phyloP scores from a whole-genome alignment of 495 filamentous ascomycete genomes.

The Xylaria grammica region DNA sequence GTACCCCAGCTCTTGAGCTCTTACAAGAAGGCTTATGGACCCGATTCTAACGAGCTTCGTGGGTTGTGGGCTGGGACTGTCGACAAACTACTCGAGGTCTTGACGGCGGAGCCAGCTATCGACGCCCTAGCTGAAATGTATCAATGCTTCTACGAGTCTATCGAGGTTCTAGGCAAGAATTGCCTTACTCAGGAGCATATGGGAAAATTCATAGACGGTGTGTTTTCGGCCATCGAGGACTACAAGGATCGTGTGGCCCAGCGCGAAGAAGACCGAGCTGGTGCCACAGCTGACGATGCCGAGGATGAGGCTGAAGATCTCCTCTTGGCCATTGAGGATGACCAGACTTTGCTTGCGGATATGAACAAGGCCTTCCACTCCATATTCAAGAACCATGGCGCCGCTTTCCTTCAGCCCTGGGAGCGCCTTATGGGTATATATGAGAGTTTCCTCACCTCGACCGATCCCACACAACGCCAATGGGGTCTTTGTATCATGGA shows the following conservation, averaged over 20 bases:
- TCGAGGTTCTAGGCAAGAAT: conserved; percentile 88
- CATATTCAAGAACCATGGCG: conserved; percentile 94
- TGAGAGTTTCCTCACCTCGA: conserved; percentile 79
- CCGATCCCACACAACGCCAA: conserved; percentile 90
- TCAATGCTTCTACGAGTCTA: conserved; percentile 98
- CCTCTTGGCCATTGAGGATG: conserved; percentile 92
- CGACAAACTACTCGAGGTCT: conserved; percentile 88
- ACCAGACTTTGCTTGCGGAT: conserved; percentile 93
- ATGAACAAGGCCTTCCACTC: conserved; percentile 99
- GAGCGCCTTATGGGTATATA: conserved; percentile 83
- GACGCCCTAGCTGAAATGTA: conserved; percentile 99
- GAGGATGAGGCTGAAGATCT: conserved; percentile 83
- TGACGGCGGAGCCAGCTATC: conserved; percentile 92
- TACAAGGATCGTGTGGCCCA: conserved; percentile 84
- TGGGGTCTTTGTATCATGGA: conserved; percentile 99
- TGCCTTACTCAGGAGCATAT: conserved; percentile 79
- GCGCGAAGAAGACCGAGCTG: conserved; percentile 77
- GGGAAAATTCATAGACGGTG: conserved; percentile 82
- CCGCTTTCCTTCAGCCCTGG: conserved; percentile 84
- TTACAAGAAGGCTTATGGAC: conserved; percentile 87
- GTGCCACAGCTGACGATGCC: conserved; percentile 74
- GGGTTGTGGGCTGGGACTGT: conserved; percentile 86
- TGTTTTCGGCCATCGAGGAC: conserved; percentile 83
- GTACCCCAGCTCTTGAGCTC: conserved; percentile 94
- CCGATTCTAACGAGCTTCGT: conserved; percentile 71